A percentile compares a stretch with the other conserved stretches of the same genome.
Evolutionary conservation across 768 basidiomycete genomes (phyloP).

Genomic region (Austroboletus eburneus): DNA sequence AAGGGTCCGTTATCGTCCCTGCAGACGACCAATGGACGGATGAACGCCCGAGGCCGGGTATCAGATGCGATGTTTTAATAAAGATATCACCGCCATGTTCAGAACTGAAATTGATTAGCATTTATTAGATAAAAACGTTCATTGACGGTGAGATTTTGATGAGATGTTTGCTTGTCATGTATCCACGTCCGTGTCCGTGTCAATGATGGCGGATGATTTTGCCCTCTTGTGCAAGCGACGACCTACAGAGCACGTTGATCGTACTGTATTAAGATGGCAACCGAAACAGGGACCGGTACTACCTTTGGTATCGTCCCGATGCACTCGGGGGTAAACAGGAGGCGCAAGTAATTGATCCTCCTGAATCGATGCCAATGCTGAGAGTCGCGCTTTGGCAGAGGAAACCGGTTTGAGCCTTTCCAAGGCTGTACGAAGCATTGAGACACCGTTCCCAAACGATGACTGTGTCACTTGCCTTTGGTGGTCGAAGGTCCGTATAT

Average conservation of each 20-base stretch:
- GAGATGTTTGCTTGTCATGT: neutral
- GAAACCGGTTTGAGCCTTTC: slow-evolving; percentile 10
- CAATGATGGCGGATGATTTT: slow-evolving; percentile 5
- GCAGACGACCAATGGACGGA: neutral
- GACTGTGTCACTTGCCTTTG: slow-evolving; percentile 10
- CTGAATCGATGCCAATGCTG: neutral
- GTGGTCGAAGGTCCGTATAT: slow-evolving; percentile 25
- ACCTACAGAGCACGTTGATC: neutral
- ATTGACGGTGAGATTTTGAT: slow-evolving; percentile 2
- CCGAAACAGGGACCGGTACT: slow-evolving; percentile 1
- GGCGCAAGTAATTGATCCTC: slow-evolving; percentile 18
- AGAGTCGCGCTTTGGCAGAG: slow-evolving; percentile 15
- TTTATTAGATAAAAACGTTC: neutral
- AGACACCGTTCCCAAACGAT: neutral
- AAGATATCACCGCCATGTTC: neutral
- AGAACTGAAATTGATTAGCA: neutral
- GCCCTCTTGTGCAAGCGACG: neutral
- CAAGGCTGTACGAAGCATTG: slow-evolving; percentile 9
- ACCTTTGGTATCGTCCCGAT: slow-evolving; percentile 10
- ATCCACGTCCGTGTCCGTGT: slow-evolving; percentile 10
- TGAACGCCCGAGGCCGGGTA: neutral
- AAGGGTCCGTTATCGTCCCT: neutral
- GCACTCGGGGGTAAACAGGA: slow-evolving; percentile 10
- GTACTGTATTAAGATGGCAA: neutral
- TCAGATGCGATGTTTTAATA: neutral